Base-by-base conservation (phyloP, 805 yeast genomes). In the Yarrowia porcina region DNA sequence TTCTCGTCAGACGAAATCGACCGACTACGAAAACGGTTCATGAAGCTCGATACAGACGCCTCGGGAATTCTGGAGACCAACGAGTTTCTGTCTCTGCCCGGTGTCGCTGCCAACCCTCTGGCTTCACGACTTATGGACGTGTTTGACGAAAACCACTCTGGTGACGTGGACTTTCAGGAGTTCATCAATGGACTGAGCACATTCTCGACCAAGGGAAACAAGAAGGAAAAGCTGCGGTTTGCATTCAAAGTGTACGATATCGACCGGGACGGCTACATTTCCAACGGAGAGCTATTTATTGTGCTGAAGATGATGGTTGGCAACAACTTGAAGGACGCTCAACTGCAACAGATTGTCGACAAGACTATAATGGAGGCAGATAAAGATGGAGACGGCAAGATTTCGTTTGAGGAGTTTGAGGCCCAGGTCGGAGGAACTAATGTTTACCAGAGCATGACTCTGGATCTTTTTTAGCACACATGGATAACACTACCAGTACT, bases 261-360 rank as follows among this genome's bases (percentile, higher is more conserved):
- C 66, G 99, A 94, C 74, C 81, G 90, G 63, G 99, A 94, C 72
- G 99, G 99, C 0, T 91, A 71, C 72, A 90, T 94, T 36, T 92
- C 97, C 2, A 93, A 93, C 72, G 99, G 99, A 23, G 99, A 94
- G 75, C 75, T 94, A 63, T 94, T 87, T 70, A 80, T 93, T 41
- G 98, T 94, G 41, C 79, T 94, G 76, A 89, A 94, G 75, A 89
- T 90, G 83, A 94, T 94, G 99, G 99, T 96, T 27, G 99, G 98
- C 1, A 87, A 85, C 68, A 91, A 94, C 70, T 76, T 96, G 64
- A 87, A 85, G 66, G 96, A 89, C 64, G 84, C 83, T 27, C 97
- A 94, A 70, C 80, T 94, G 63, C 99, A 94, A 73, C 98, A 96
- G 74, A 83, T 94, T 61, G 97, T 93, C n/a, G 98, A 94, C 73